Conservation (phyloP, 139 green algal genomes). For the Raphidocelis subcapitata region DNA sequence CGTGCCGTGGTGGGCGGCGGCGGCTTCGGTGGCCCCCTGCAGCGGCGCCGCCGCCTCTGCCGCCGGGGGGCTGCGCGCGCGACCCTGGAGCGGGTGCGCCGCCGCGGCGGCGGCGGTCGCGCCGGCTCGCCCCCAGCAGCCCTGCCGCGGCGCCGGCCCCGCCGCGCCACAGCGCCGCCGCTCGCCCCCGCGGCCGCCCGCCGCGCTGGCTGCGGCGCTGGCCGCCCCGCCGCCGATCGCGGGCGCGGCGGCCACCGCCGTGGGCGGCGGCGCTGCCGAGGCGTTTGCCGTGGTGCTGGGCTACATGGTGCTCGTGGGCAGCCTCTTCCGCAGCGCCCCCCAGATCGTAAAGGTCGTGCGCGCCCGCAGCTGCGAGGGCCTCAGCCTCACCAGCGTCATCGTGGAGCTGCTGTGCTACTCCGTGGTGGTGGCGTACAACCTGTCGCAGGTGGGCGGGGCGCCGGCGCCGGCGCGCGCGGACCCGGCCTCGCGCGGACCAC, state of each 20-base stretch:
- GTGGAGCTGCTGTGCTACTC: slow-evolving; percentile 71
- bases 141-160: no score
- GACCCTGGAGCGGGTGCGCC: no score
- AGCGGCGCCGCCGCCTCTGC: no score
- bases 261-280: background rate
- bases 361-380: slow-evolving; percentile 35
- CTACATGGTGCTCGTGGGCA: slow-evolving; percentile 56
- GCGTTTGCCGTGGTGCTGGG: slow-evolving; percentile 51
- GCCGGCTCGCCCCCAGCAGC: no score
- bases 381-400: slow-evolving; percentile 59
- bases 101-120: no score
- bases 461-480: no score
- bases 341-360: slow-evolving; percentile 57
- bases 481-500: no score
- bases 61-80: no score
- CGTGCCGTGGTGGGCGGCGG: no score
- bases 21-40: no score
- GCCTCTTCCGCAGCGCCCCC: slow-evolving; percentile 61
- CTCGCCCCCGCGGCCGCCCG: no score
- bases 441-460: slow-evolving; percentile 30
- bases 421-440: slow-evolving; percentile 72
- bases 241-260: background rate
- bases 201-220: background rate
- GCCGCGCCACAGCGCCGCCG: no score
- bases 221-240: background rate